Base-by-base conservation (phyloP, 2,329 filamentous ascomycete genomes). In the Trichoderma lentiforme region DNA sequence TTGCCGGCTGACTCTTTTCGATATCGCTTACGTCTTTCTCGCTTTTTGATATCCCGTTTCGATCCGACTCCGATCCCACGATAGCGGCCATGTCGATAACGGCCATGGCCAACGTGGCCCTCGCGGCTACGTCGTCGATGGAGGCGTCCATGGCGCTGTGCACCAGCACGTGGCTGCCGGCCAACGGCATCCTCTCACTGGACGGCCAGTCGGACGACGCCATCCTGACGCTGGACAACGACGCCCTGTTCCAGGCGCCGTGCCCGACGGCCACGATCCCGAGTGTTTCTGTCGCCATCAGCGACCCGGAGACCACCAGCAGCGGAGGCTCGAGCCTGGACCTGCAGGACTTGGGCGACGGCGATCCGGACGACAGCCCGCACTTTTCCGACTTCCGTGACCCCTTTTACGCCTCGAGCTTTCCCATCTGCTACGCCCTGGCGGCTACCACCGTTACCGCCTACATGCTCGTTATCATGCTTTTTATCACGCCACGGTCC, bases 401-500 rank as follows among this genome's bases (percentile, higher is more conserved):
- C 77, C 94, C 94, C 9, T 99, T 99, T 82, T 97, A 97, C 82
- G 92, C 95, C 70, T 97, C 95, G 47, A 94, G 93, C 24, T 95
- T 96, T 58, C 95, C 96, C 15, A 94, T 97, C 81, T 92, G 93
- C 77, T 99, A 98, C 79, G 95, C 95, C 60, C 92, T 98, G 69
- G 94, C 94, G 71, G 93, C 94, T 18, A 94, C 94, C 21, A 98
- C 95, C 0, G 92, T 97, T 70, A 91, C 97, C 64, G 92, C 94
- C 63, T 98, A 97, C 83, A 92, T 97, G 79, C 89, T 98, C 61
- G 92, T 98, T 76, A 93, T 97, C 74, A 97, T 98, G 88, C 90
- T 98, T 47, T 89, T 97, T 79, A 94, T 98, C 77, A 97, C 94
- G 0, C 95, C 95, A n/a, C 90, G 95, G 66, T 97, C 96, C 4